phyloP scores from a whole-genome alignment of 2,329 filamentous ascomycete species.

The Parasarocladium wereldwijsianum region DNA sequence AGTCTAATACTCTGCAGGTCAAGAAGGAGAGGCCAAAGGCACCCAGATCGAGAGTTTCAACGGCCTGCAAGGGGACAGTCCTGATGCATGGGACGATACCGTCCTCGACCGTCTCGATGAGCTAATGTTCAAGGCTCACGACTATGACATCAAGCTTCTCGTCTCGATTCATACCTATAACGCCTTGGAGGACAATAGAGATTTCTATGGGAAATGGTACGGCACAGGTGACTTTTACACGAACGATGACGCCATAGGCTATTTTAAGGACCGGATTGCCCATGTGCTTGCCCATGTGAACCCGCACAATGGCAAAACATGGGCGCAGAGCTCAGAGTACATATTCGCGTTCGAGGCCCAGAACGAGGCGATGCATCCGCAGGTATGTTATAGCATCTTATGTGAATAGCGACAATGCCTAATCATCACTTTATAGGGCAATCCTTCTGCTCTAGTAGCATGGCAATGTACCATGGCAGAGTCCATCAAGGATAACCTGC shows the following conservation, averaged over 20 bases:
- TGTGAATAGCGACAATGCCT: too few relatives aligned
- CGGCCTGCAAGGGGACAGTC: constrained; percentile 5
- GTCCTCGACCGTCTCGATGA: constrained; percentile 7
- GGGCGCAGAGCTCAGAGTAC: constrained; percentile 9
- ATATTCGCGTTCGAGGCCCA: constrained; percentile 12
- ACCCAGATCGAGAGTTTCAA: constrained; percentile 4
- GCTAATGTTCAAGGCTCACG: constrained; percentile 6
- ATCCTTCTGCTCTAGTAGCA: constrained; percentile 6
- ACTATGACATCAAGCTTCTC: constrained; percentile 8
- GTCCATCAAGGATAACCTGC: constrained; percentile 10
- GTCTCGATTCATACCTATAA: constrained; percentile 9
- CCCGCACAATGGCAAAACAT: constrained; percentile 7
- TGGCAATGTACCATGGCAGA: constrained; percentile 13
- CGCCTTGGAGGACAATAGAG: constrained; percentile 5
- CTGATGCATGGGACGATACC: constrained; percentile 7
- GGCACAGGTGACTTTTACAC: constrained; percentile 7
- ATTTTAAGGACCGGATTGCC: constrained; percentile 7
- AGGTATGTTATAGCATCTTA: constrained; percentile 7
- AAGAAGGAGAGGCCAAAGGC: constrained; percentile 3
- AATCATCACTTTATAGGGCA: constrained; percentile 9
- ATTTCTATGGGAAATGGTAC: constrained; percentile 8
- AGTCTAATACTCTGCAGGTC: not conserved
- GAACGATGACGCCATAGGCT: constrained; percentile 4
- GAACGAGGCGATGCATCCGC: constrained; percentile 11
- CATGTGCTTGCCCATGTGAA: constrained; percentile 7